phyloP scores from a whole-genome alignment of 2,329 filamentous ascomycete species.

The Aspergillus quadrilineatus region DNA sequence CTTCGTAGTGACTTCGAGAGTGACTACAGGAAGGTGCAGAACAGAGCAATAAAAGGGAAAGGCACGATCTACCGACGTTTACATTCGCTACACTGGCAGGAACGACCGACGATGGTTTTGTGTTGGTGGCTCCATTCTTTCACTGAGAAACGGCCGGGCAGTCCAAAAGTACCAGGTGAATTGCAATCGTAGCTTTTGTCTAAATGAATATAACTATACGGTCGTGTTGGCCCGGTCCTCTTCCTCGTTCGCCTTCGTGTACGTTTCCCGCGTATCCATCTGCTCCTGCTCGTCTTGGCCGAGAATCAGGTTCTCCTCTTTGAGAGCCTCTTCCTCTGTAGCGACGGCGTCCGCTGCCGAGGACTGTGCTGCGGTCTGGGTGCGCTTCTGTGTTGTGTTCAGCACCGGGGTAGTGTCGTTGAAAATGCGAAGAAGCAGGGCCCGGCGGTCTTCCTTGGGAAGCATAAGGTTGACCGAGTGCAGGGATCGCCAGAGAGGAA shows the following conservation, averaged over 20 bases:
- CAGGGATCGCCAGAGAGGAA: constrained; percentile 92
- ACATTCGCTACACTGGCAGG: no score
- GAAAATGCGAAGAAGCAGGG: constrained; percentile 87
- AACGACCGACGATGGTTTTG: no score
- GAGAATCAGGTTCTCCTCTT: constrained; percentile 39
- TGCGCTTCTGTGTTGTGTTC: constrained; percentile 52
- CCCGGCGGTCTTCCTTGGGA: constrained; percentile 91
- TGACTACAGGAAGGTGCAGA: no score
- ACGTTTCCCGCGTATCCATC: constrained; percentile 44
- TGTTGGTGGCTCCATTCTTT: no score
- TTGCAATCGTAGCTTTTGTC: neutral
- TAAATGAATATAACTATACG: constrained; percentile 34
- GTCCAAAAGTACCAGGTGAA: neutral
- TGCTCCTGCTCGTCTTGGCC: constrained; percentile 43
- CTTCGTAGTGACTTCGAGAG: neutral
- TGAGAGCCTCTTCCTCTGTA: constrained; percentile 38
- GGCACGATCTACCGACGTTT: no score
- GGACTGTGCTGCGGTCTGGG: constrained; percentile 12
- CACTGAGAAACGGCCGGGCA: neutral
- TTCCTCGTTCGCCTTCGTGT: constrained; percentile 46
- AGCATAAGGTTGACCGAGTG: constrained; percentile 95
- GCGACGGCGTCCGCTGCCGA: constrained; percentile 21
- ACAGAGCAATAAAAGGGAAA: no score
- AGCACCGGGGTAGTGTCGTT: constrained; percentile 84
- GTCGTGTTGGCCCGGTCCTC: constrained; percentile 50